Evolutionary conservation across 257 asterid species (phyloP), one percentile per base, ranked within the genome.

Genomic region (Gynochthodes officinalis): DNA sequence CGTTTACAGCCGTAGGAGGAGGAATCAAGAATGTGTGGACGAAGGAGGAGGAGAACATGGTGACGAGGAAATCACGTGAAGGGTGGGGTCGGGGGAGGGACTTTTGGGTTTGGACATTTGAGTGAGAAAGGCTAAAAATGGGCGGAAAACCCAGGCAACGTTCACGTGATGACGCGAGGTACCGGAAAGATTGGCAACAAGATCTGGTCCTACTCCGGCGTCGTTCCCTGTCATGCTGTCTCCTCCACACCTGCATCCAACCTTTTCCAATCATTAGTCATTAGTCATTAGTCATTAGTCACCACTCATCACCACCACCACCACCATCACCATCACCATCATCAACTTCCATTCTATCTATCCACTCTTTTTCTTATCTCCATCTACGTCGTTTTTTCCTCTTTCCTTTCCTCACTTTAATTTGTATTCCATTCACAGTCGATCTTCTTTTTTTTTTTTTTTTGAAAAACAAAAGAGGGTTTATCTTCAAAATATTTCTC

Each of bases 231-330:
- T 32, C 69, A 13, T 59, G 18, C 49, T 59, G 75, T 72, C 74
- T 35, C 78, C 74, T 58, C 48, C 42, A 15, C 74, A 57, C 73
- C 73, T 39, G 23, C 78, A 74, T 59, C 75, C 66, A 72, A 72
- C 44, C 75, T 46, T 72, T 67, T 67, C 63, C 78, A 67, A 75
- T 75, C 78, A 75, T 75, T 67, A 30, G 67, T 33, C 59, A n/a
- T n/a, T n/a, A n/a, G n/a, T n/a, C n/a, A n/a, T n/a, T n/a, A n/a
- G n/a, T n/a, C n/a, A n/a, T n/a, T n/a, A n/a, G n/a, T n/a, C n/a
- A n/a, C n/a, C n/a, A n/a, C n/a, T n/a, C n/a, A n/a, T n/a, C n/a
- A n/a, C n/a, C n/a, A n/a, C n/a, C n/a, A n/a, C n/a, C n/a, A n/a
- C n/a, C n/a, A n/a, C n/a, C n/a, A n/a, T n/a, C n/a, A n/a, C n/a